These are phyloP conservation scores for Mucor ambiguus DNA, from an alignment of 371 early-diverging fungal species.

Conservation along the genomic window DNA sequence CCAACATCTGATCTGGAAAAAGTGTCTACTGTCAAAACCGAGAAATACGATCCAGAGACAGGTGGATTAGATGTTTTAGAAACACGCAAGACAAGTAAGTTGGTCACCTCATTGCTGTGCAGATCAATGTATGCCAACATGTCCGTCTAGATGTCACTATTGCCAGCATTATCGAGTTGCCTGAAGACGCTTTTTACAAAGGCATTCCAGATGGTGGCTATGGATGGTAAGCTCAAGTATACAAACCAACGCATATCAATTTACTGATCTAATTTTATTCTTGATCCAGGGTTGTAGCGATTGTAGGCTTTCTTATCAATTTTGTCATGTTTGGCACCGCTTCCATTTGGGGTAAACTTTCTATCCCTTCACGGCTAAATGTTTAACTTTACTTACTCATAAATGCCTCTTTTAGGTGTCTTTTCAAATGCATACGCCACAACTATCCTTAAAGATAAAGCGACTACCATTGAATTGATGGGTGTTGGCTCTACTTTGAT, in stretches of 20 bases:
- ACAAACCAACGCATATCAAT: neutral
- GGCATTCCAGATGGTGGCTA: constrained; percentile 45
- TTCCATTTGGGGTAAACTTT: constrained; percentile 41
- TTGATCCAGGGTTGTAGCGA: constrained; percentile 35
- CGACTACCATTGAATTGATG: constrained; percentile 47
- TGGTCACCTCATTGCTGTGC: neutral
- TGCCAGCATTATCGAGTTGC: constrained; percentile 37
- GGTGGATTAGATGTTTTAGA: constrained; percentile 13
- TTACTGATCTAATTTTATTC: neutral
- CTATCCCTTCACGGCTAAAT: neutral
- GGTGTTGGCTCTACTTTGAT: constrained; percentile 52
- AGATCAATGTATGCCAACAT: neutral
- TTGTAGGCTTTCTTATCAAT: constrained; percentile 37
- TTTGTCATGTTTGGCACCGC: constrained; percentile 45
- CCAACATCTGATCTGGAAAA: constrained; percentile 8
- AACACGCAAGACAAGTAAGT: constrained; percentile 15
- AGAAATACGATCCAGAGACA: constrained; percentile 21
- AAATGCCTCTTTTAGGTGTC: constrained; percentile 29
- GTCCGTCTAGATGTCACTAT: constrained; percentile 22
- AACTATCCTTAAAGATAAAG: constrained; percentile 34
- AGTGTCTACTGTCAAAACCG: constrained; percentile 11
- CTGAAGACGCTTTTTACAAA: constrained; percentile 24
- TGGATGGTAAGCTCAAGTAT: constrained; percentile 30
- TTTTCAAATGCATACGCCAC: constrained; percentile 42
- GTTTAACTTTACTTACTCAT: neutral